Percentiles rank a stretch among this genome's conserved stretches.
Conservation (phyloP, 2,329 filamentous ascomycete genomes). For the Aphanocladium album region DNA sequence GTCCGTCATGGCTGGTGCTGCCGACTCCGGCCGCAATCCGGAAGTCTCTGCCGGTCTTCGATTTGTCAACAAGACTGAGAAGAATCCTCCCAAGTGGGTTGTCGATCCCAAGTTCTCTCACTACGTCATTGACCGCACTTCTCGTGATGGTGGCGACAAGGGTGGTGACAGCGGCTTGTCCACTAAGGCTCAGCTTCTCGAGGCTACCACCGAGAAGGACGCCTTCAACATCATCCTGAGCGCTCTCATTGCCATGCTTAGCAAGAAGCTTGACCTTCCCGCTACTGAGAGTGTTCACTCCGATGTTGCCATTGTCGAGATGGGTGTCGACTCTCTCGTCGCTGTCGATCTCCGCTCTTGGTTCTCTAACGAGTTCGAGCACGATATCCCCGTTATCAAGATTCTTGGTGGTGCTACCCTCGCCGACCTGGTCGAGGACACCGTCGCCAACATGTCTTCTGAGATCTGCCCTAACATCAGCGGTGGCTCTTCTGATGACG, state of each 20-base stretch:
- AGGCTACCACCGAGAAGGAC: constrained; percentile 12
- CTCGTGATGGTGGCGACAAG: constrained; percentile 6
- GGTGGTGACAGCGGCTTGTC: constrained; percentile 1
- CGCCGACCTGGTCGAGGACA: constrained; percentile 15
- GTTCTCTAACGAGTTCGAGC: constrained; percentile 39
- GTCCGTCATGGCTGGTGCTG: constrained; percentile 14
- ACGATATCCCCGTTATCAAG: constrained; percentile 42
- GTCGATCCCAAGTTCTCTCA: constrained; percentile 15
- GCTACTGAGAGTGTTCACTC: constrained; percentile 12
- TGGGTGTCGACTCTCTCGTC: constrained; percentile 25
- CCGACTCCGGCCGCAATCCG: constrained; percentile 7
- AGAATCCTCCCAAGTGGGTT: constrained; percentile 12
- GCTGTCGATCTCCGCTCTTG: constrained; percentile 38
- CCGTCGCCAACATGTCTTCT: constrained; percentile 12
- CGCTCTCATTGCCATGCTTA: constrained; percentile 15
- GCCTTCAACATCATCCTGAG: constrained; percentile 12
- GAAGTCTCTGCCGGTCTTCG: constrained; percentile 14
- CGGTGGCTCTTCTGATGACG: constrained; percentile 22
- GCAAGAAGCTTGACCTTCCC: constrained; percentile 15
- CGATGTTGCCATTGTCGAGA: constrained; percentile 14
- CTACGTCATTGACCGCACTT: constrained; percentile 13
- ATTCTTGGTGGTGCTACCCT: constrained; percentile 32
- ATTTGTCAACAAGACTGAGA: constrained; percentile 7
- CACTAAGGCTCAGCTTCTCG: constrained; percentile 11
- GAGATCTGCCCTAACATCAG: constrained; percentile 13